Conservation (phyloP, 2,329 filamentous ascomycete genomes). For the Cadophora malorum region DNA sequence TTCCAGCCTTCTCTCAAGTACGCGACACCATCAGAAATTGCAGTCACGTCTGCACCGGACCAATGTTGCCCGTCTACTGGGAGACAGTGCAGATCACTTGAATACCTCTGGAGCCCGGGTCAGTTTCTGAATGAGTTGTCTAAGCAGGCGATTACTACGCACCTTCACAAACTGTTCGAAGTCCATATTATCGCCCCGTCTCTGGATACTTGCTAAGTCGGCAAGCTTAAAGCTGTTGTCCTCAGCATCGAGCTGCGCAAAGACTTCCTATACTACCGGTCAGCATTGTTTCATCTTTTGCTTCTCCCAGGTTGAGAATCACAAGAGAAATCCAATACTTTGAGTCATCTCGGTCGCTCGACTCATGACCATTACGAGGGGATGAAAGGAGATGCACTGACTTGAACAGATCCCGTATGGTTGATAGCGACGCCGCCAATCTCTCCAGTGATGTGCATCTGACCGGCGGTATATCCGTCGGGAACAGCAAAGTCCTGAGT, state of each 20-base stretch:
- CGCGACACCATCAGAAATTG: not conserved
- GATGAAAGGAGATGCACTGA: not conserved
- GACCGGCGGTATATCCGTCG: not conserved
- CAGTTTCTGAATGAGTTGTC: not conserved
- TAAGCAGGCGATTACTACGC: not conserved
- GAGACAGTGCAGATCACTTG: not conserved
- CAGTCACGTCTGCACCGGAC: not conserved
- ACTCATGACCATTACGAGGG: not conserved
- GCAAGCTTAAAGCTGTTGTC: conserved; percentile 1
- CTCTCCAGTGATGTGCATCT: not conserved
- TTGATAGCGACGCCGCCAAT: not conserved
- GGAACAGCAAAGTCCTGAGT: not conserved
- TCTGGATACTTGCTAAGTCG: not conserved
- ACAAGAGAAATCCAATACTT: not conserved
- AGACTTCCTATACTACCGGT: not conserved
- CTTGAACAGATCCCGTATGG: not conserved
- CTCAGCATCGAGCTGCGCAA: not conserved
- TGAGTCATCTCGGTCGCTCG: not conserved
- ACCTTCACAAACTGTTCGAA: not conserved
- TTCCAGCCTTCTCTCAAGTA: not conserved
- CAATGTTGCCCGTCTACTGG: not conserved
- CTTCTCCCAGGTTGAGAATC: not conserved
- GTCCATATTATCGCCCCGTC: not conserved
- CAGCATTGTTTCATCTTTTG: not conserved
- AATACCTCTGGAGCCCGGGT: not conserved